Percentiles rank a stretch among this genome's conserved stretches.
These are phyloP conservation scores for Penicillium argentinense DNA, from an alignment of 495 filamentous ascomycete genomes.

Conservation along the genomic window DNA sequence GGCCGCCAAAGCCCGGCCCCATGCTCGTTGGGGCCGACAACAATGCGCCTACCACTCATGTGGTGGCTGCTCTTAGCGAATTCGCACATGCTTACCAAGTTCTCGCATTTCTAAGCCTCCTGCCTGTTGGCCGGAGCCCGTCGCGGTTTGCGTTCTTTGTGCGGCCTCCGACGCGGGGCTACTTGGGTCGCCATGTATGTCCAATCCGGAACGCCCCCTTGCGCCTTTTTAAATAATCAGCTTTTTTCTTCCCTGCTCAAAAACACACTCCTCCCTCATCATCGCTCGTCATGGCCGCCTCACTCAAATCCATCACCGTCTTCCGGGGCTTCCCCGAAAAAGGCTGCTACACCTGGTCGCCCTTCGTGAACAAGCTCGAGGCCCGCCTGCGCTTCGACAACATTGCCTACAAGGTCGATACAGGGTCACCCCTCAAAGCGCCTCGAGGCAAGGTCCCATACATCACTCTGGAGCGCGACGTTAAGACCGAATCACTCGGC, in stretches of 20 bases:
- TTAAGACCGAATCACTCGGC: slow-evolving; percentile 15
- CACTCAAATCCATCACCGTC: slow-evolving; percentile 21
- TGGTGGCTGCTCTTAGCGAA: no score
- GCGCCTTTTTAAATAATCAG: neutral
- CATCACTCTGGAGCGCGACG: slow-evolving; percentile 18
- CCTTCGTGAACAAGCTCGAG: slow-evolving; percentile 66
- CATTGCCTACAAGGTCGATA: slow-evolving; percentile 44
- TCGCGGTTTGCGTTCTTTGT: neutral
- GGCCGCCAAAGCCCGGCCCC: no score
- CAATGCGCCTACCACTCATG: no score
- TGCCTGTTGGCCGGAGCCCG: no score
- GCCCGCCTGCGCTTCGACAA: slow-evolving; percentile 56
- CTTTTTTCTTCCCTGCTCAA: neutral
- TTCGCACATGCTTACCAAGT: no score
- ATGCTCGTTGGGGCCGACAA: no score
- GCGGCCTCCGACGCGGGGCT: neutral
- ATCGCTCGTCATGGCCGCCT: neutral
- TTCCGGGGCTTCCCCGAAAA: slow-evolving; percentile 51
- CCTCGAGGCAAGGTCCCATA: slow-evolving; percentile 66
- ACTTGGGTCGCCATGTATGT: no score
- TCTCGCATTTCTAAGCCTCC: no score
- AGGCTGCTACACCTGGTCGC: slow-evolving; percentile 56
- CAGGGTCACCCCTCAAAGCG: slow-evolving; percentile 41
- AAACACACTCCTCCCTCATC: neutral
- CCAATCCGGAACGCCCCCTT: no score